Evolutionary conservation across 768 basidiomycete species (phyloP), one percentile per base, ranked within the genome.

Genomic region (Dioszegia crocea): DNA sequence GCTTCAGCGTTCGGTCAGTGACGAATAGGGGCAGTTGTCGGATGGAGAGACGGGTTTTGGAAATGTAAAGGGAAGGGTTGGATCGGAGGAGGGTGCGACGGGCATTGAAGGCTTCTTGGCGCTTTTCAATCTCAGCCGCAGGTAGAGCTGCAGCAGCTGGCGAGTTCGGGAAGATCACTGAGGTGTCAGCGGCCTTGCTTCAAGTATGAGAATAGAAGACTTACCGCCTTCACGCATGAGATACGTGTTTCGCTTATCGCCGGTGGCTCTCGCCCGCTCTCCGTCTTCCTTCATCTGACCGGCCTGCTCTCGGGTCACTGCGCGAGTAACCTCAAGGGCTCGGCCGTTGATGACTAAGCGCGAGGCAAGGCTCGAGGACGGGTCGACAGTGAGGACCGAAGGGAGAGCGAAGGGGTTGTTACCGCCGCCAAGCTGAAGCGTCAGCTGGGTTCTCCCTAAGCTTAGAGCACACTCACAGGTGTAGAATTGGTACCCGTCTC

Each of bases 171-270:
- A 96, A 82, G 64, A 99, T 89, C 44, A 94, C 96, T 98, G 45
- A 48, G 23, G 19, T 9, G 24, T 59, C 50, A 36, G 14, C 19
- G 36, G 5, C 4, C 0, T 33, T 33, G 60, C 47, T 31, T 38
- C 31, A 46, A 38, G 36, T 23, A 17, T 21, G 24, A 3, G 43
- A 23, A n/a, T n/a, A n/a, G n/a, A n/a, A 1, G 17, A 78, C 85
- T 66, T 70, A 89, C 93, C 89, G 81, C 96, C 96, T 83, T 99
- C 96, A 12, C 90, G 84, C 65, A 99, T 82, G 59, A 99, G 84
- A 75, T 99, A 97, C 73, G 96, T 85, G 73, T 97, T 96, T 23
- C 94, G 84, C 75, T 94, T 93, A 77, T 99, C 96, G 0, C 86
- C 86, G 76, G 93, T 93, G 76, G 91, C 85, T 47, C 91, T 82